phyloP scores from a whole-genome alignment of 1,139 yeast genomes.

The Suhomyces coccinellae region DNA sequence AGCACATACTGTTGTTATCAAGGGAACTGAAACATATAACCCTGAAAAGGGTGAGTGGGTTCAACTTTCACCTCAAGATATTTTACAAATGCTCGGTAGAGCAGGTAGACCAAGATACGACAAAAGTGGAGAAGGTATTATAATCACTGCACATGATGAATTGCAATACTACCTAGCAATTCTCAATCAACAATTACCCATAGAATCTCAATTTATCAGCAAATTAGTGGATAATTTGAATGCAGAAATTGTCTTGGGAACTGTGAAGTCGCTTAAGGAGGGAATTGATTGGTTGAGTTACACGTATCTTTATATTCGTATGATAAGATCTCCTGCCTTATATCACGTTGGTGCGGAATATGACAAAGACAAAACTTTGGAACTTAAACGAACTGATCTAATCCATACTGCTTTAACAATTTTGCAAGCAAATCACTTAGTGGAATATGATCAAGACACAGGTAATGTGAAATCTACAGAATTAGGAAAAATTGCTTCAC shows the following conservation, averaged over 20 bases:
- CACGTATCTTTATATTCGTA: conserved; percentile 79
- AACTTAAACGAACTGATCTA: conserved; percentile 61
- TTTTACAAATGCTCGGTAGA: conserved; percentile 92
- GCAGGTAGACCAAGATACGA: conserved; percentile 98
- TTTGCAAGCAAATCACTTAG: conserved; percentile 55
- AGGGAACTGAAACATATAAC: conserved; percentile 92
- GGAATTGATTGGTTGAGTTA: conserved; percentile 79
- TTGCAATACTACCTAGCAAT: conserved; percentile 86
- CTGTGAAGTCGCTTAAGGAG: conserved; percentile 58
- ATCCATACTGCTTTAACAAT: conserved; percentile 72
- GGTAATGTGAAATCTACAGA: conserved; percentile 62
- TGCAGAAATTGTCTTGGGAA: conserved; percentile 84
- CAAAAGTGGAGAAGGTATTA: conserved; percentile 89
- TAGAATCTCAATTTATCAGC: conserved; percentile 81
- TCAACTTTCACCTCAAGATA: conserved; percentile 89
- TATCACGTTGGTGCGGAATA: conserved; percentile 77
- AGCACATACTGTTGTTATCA: conserved; percentile 92
- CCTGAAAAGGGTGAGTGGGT: conserved; percentile 90
- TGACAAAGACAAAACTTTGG: conserved; percentile 32
- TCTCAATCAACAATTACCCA: conserved; percentile 86
- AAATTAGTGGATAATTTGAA: conserved; percentile 73
- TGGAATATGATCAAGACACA: conserved; percentile 53
- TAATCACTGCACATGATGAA: conserved; percentile 84
- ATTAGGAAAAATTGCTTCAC: conserved; percentile 82
- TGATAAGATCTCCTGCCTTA: conserved; percentile 69